A percentile compares a stretch with the other conserved stretches of the same genome.
phyloP scores from a whole-genome alignment of 805 yeast genomes.

The Henningerozyma blattae region DNA sequence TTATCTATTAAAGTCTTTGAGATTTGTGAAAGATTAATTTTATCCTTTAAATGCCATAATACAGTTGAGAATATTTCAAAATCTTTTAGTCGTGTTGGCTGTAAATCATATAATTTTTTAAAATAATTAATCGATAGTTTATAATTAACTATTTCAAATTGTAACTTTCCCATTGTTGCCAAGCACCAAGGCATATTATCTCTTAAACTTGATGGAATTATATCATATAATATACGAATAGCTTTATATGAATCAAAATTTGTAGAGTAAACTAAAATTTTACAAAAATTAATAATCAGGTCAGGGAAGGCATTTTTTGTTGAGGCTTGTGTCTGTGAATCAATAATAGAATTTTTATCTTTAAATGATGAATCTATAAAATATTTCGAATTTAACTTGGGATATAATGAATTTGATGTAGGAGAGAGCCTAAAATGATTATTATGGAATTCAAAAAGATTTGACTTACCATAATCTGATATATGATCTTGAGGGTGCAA shows the following conservation, averaged over 20 bases:
- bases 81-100: conserved; percentile 70
- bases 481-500: no score
- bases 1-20: conserved; percentile 70
- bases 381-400: no score
- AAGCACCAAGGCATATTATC: conserved; percentile 75
- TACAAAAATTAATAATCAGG: conserved; percentile 11
- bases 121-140: conserved; percentile 60
- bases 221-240: conserved; percentile 43
- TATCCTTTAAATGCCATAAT: conserved; percentile 84
- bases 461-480: not conserved
- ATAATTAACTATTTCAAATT: conserved; percentile 81
- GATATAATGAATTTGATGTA: conserved; percentile 1
- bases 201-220: conserved; percentile 47
- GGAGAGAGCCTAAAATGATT: not conserved
- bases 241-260: conserved; percentile 74
- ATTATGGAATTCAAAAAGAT: not conserved
- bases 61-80: conserved; percentile 88
- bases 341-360: no score
- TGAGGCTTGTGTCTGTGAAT: not conserved
- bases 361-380: no score
- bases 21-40: conserved; percentile 63
- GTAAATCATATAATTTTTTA: conserved; percentile 47
- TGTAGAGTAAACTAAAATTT: conserved; percentile 11
- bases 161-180: conserved; percentile 64
- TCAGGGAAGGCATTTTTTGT: conserved; percentile 2